Evolutionary conservation across 306 rosid species (phyloP).

Genomic region (Pyrus communis): DNA sequence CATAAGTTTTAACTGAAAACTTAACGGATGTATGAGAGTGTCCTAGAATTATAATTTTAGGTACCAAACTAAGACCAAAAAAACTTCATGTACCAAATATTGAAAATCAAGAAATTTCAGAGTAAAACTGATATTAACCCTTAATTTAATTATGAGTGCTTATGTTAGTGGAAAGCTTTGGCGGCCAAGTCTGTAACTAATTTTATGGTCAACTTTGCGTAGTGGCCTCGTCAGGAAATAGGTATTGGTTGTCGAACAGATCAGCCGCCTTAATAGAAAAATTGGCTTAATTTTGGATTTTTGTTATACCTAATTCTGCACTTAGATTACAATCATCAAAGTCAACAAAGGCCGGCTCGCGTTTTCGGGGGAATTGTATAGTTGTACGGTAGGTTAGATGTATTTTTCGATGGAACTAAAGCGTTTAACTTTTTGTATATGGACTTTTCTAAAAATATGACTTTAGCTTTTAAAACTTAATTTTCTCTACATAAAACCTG

Average conservation of each 20-base stretch:
- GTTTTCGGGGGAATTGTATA: background rate
- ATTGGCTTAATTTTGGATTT: background rate
- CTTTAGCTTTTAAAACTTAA: too few species aligned
- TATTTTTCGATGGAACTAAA: background rate
- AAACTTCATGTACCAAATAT: too few species aligned
- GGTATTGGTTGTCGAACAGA: background rate
- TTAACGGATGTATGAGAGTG: too few species aligned
- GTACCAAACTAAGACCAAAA: accelerated
- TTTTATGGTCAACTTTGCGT: background rate
- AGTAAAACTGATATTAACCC: too few species aligned
- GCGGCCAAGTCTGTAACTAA: background rate
- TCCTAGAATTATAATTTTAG: too few species aligned
- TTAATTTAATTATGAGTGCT: background rate
- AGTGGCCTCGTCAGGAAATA: background rate
- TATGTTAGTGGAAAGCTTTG: background rate
- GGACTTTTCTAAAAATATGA: too few species aligned
- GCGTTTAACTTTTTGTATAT: too few species aligned
- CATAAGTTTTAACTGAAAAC: too few species aligned
- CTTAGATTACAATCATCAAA: background rate
- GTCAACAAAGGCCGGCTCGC: background rate
- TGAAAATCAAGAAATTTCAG: too few species aligned
- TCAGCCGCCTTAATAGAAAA: conserved; percentile 4
- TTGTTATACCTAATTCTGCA: background rate
- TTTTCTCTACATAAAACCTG: too few species aligned
- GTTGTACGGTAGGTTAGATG: background rate